A percentile compares a stretch with the other conserved stretches of the same genome.
Conservation (phyloP, 1,284 basidiomycete genomes). For the Heterobasidion occidentale region DNA sequence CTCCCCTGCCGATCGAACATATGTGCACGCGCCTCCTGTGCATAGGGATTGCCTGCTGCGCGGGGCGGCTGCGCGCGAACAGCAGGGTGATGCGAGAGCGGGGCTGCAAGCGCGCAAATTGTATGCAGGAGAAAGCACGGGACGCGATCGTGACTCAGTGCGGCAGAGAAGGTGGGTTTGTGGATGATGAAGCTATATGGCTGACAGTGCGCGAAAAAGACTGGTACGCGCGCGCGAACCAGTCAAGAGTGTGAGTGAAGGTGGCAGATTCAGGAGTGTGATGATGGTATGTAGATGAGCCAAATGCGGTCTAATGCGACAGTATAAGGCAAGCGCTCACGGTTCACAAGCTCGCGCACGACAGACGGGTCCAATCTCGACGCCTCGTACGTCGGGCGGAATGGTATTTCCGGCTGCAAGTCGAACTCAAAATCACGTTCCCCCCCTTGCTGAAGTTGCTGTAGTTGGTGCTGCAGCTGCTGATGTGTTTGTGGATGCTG, state of each 20-base stretch:
- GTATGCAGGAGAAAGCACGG: conserved; percentile 63
- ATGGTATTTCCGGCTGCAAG: neutral
- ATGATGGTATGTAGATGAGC: too few relatives aligned
- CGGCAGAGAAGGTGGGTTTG: conserved; percentile 62
- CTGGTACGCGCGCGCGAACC: conserved; percentile 26
- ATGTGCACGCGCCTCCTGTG: conserved; percentile 53
- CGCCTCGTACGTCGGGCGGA: conserved; percentile 16
- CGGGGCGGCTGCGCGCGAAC: conserved; percentile 50
- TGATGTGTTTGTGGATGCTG: conserved; percentile 4
- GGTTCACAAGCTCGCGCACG: conserved; percentile 65
- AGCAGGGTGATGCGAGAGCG: conserved; percentile 58
- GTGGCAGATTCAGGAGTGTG: neutral
- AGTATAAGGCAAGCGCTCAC: conserved; percentile 31
- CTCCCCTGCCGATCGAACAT: conserved; percentile 64
- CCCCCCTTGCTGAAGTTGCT: too few relatives aligned
- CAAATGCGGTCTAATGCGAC: too few relatives aligned
- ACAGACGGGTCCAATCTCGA: conserved; percentile 46
- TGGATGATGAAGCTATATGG: conserved; percentile 68
- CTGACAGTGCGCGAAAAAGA: conserved; percentile 76
- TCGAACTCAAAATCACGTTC: too few relatives aligned
- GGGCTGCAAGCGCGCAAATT: conserved; percentile 69
- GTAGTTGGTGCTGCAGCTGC: conserved; percentile 19
- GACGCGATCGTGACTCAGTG: conserved; percentile 54
- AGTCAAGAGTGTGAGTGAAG: conserved; percentile 8
- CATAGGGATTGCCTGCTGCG: conserved; percentile 62